These are phyloP conservation scores for Amphicarpaea edgeworthii DNA, from an alignment of 306 rosid species.

Conservation along the genomic window DNA sequence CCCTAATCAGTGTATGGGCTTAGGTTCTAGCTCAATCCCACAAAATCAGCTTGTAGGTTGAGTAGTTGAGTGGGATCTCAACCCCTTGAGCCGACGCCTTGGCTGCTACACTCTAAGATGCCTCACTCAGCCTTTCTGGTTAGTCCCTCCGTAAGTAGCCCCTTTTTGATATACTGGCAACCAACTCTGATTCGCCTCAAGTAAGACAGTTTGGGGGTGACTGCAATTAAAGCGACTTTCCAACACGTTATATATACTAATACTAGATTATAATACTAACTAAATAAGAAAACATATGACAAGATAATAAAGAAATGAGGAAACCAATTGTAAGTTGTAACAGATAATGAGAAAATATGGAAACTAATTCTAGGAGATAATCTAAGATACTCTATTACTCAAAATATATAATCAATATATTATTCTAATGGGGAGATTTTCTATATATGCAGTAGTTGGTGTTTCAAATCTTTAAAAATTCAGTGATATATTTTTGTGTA, in stretches of 20 bases:
- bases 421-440: slow-evolving; percentile 14
- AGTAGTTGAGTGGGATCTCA: neutral
- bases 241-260: neutral
- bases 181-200: neutral
- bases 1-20: neutral
- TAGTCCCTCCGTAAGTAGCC: neutral
- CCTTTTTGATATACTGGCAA: neutral
- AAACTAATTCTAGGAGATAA: neutral
- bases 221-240: neutral
- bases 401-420: slow-evolving; percentile 3
- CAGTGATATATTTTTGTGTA: slow-evolving; percentile 19
- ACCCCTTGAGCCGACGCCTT: no score
- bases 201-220: neutral
- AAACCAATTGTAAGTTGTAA: neutral
- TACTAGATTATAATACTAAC: neutral
- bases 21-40: neutral
- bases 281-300: neutral
- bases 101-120: neutral
- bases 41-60: neutral
- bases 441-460: slow-evolving; percentile 22
- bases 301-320: neutral
- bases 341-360: neutral
- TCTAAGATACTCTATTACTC: neutral
- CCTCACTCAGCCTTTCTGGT: neutral
- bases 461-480: slow-evolving; percentile 9